Conservation (phyloP, 73 alveolate species). For the Stentor coeruleus region DNA sequence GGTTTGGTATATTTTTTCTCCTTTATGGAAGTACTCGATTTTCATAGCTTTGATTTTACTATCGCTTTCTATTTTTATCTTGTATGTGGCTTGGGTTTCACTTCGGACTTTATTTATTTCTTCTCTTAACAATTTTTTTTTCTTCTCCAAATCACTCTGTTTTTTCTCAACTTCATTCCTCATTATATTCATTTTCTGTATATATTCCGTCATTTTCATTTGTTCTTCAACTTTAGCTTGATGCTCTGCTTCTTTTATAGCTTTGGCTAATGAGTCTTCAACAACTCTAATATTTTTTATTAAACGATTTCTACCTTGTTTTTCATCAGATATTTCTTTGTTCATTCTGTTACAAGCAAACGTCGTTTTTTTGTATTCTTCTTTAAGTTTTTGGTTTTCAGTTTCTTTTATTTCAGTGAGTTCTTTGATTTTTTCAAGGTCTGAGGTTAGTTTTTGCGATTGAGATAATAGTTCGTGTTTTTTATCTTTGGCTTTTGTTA, state of each 20-base stretch:
- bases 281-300: background rate
- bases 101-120: background rate
- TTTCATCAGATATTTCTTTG: background rate
- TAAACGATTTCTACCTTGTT: background rate
- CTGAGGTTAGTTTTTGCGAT: background rate
- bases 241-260: background rate
- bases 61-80: too few relatives aligned
- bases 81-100: background rate
- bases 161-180: background rate
- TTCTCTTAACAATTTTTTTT: background rate
- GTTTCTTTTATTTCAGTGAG: background rate
- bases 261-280: background rate
- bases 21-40: background rate
- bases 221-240: background rate
- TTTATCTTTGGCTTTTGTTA: background rate
- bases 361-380: background rate
- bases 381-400: background rate
- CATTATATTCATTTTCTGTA: slow-evolving; percentile 10
- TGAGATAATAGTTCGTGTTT: background rate
- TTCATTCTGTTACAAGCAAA: background rate
- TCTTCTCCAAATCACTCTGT: background rate
- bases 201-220: background rate
- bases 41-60: background rate
- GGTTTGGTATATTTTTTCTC: background rate
- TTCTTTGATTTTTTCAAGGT: background rate